Percentiles rank a stretch among this genome's conserved stretches.
Evolutionary conservation across 2,329 filamentous ascomycete genomes (phyloP).

Genomic region (Fusarium annulatum): DNA sequence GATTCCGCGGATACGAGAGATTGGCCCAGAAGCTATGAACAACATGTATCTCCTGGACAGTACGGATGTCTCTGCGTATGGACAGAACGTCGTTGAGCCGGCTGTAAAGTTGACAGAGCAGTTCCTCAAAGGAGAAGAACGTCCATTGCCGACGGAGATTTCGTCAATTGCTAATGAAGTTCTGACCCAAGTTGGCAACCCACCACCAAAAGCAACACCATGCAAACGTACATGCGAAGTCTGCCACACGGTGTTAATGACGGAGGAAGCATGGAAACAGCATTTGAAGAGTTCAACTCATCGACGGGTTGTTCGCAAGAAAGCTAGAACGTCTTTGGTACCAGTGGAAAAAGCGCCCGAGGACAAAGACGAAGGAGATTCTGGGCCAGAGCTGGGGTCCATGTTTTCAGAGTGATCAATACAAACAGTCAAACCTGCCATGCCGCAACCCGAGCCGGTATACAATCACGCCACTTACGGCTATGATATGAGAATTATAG

Average conservation of each 20-base stretch:
- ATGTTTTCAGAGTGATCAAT: slow-evolving; percentile 42
- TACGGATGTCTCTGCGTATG: slow-evolving; percentile 73
- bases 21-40: slow-evolving; percentile 60
- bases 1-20: slow-evolving; percentile 72
- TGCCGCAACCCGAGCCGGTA: background rate
- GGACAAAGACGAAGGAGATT: slow-evolving; percentile 30
- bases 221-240: slow-evolving; percentile 74
- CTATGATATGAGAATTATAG: background rate
- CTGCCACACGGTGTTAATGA: slow-evolving; percentile 73
- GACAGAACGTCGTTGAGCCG: slow-evolving; percentile 70
- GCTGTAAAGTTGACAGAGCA: slow-evolving; percentile 69
- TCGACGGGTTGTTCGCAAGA: slow-evolving; percentile 49
- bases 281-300: slow-evolving; percentile 54
- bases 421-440: background rate
- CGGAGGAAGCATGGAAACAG: slow-evolving; percentile 60
- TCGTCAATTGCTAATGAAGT: slow-evolving; percentile 63
- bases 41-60: slow-evolving; percentile 85
- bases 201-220: slow-evolving; percentile 63
- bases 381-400: slow-evolving; percentile 45
- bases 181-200: slow-evolving; percentile 61
- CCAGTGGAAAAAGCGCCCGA: slow-evolving; percentile 39
- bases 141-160: slow-evolving; percentile 63
- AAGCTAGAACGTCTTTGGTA: slow-evolving; percentile 53
- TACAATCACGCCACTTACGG: background rate
- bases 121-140: slow-evolving; percentile 69